Percentiles rank a stretch among this genome's conserved stretches.
Evolutionary conservation across 2,329 filamentous ascomycete genomes (phyloP).

Genomic region (Sclerotinia spermophila): DNA sequence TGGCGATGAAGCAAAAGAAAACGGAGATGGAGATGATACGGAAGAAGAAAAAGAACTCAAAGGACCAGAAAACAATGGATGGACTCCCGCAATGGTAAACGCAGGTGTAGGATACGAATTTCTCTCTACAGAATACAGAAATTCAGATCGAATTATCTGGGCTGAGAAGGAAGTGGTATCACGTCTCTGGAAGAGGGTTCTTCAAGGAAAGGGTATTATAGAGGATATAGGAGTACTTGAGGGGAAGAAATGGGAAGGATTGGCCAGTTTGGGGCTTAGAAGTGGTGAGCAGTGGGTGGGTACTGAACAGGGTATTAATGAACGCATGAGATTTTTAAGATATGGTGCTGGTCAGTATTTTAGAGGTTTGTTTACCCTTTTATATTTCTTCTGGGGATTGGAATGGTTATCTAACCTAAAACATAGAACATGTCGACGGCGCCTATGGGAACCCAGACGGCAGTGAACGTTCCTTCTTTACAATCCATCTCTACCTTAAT

Average conservation of each 20-base stretch:
- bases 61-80: neutral
- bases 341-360: slow-evolving; percentile 74
- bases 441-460: slow-evolving; percentile 46
- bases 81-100: slow-evolving; percentile 20
- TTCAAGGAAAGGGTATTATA: slow-evolving; percentile 43
- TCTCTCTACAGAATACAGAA: slow-evolving; percentile 55
- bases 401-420: neutral
- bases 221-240: slow-evolving; percentile 41
- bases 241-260: slow-evolving; percentile 27
- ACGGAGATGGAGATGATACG: neutral
- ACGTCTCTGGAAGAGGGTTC: slow-evolving; percentile 59
- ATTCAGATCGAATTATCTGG: slow-evolving; percentile 75
- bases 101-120: slow-evolving; percentile 59
- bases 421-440: slow-evolving; percentile 36
- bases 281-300: slow-evolving; percentile 26
- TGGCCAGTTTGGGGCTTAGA: slow-evolving; percentile 37
- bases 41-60: neutral
- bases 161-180: slow-evolving; percentile 60
- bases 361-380: slow-evolving; percentile 39
- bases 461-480: slow-evolving; percentile 42
- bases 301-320: slow-evolving; percentile 53
- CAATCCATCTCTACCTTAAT: slow-evolving; percentile 54
- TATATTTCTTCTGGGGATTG: neutral
- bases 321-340: slow-evolving; percentile 70
- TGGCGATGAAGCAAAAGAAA: neutral